phyloP scores from a whole-genome alignment of 1,139 yeast species.

The Chernovozyma sophiae-reginae region DNA sequence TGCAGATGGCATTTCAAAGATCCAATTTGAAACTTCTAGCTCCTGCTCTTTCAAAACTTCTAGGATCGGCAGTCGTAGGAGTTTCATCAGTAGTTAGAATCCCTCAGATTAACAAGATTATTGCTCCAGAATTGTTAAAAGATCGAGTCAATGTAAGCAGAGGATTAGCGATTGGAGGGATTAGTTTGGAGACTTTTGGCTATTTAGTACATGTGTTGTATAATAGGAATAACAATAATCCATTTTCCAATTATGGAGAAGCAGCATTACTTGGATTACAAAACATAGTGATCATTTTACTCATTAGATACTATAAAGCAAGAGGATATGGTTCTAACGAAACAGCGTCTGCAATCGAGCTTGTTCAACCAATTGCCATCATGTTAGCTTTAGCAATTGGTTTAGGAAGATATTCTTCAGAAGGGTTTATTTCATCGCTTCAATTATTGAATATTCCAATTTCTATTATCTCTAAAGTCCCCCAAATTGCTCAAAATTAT shows the following conservation, averaged over 20 bases:
- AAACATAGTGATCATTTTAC: slow-evolving; percentile 33
- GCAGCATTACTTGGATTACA: slow-evolving; percentile 38
- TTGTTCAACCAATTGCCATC: slow-evolving; percentile 24
- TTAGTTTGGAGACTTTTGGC: slow-evolving; percentile 35
- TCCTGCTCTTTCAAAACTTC: slow-evolving; percentile 29
- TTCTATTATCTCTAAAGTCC: slow-evolving; percentile 48
- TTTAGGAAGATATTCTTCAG: slow-evolving; percentile 32
- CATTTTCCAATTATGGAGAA: slow-evolving; percentile 43
- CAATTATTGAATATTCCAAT: slow-evolving; percentile 54
- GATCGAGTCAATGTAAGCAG: slow-evolving; percentile 30
- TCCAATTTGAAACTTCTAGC: slow-evolving; percentile 34
- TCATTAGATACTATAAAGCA: slow-evolving; percentile 34
- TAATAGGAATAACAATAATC: slow-evolving; percentile 32
- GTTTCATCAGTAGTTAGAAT: slow-evolving; percentile 39
- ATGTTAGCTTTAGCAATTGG: slow-evolving; percentile 27
- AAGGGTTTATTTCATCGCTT: slow-evolving; percentile 27
- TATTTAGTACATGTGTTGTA: slow-evolving; percentile 40
- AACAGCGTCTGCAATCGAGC: slow-evolving; percentile 15
- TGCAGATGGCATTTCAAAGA: slow-evolving; percentile 38
- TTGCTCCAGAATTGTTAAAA: slow-evolving; percentile 24
- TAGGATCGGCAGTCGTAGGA: slow-evolving; percentile 37
- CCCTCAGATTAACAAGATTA: slow-evolving; percentile 41
- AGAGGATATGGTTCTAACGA: slow-evolving; percentile 19
- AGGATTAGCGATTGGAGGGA: slow-evolving; percentile 37
- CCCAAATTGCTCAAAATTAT: slow-evolving; percentile 50